Evolutionary conservation across 768 basidiomycete genomes (phyloP).

Genomic region (Serendipita sp.): DNA sequence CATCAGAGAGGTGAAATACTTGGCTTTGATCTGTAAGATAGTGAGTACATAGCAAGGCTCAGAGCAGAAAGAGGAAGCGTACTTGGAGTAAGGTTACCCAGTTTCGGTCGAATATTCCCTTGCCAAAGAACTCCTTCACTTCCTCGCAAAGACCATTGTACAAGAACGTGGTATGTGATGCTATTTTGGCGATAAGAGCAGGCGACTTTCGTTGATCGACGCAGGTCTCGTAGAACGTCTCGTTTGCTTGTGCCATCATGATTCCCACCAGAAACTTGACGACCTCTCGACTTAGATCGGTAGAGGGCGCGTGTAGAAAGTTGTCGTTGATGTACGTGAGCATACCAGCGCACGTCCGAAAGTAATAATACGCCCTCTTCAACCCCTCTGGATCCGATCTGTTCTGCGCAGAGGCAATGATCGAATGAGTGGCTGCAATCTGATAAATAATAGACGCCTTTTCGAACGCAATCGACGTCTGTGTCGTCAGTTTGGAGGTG

Average conservation of each 20-base stretch:
- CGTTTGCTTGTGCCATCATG: slow-evolving; percentile 85
- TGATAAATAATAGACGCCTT: slow-evolving; percentile 97
- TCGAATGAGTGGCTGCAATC: slow-evolving; percentile 84
- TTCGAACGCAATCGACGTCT: slow-evolving; percentile 94
- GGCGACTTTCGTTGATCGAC: slow-evolving; percentile 80
- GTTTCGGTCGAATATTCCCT: slow-evolving; percentile 86
- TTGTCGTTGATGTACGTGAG: slow-evolving; percentile 98
- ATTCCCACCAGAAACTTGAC: slow-evolving; percentile 82
- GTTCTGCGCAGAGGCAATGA: slow-evolving; percentile 74
- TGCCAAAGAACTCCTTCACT: slow-evolving; percentile 91
- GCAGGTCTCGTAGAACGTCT: slow-evolving; percentile 91
- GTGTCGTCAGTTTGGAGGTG: slow-evolving; percentile 81
- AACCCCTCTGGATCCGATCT: slow-evolving; percentile 80
- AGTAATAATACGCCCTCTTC: slow-evolving; percentile 87
- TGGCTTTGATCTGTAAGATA: slow-evolving; percentile 61
- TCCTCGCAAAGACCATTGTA: slow-evolving; percentile 77
- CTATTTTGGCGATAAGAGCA: slow-evolving; percentile 68
- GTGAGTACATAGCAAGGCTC: not conserved
- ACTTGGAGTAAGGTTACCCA: slow-evolving; percentile 84
- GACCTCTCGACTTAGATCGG: slow-evolving; percentile 85
- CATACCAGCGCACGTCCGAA: slow-evolving; percentile 84
- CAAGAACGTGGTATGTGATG: slow-evolving; percentile 62
- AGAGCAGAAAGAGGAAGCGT: slow-evolving; percentile 11
- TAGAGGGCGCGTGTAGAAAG: slow-evolving; percentile 93
- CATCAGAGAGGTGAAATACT: slow-evolving; percentile 70